Conservation (phyloP, 371 early-diverging fungal genomes). For the Rhizopus microsporus region DNA sequence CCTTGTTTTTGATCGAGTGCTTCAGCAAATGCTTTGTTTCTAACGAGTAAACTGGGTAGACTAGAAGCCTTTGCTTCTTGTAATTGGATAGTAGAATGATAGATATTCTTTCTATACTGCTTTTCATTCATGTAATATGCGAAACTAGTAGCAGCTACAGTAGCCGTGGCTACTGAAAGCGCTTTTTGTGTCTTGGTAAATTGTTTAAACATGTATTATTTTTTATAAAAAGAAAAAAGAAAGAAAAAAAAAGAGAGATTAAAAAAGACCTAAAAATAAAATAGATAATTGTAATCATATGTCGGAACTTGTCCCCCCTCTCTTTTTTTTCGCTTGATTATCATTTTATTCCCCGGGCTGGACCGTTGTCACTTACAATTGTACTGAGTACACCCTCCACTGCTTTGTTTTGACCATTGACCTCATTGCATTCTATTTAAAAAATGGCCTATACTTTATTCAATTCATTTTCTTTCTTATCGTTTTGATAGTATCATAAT, state of each 20-base stretch:
- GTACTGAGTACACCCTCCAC: too few species aligned
- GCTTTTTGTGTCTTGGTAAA: conserved; percentile 44
- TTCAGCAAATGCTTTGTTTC: conserved; percentile 44
- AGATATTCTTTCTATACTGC: conserved; percentile 11
- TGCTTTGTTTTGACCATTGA: too few species aligned
- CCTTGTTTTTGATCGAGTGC: conserved; percentile 29
- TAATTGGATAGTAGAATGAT: conserved; percentile 16
- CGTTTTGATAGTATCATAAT: too few species aligned
- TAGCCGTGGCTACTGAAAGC: conserved; percentile 28
- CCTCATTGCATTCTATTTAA: too few species aligned
- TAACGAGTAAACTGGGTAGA: conserved; percentile 20
- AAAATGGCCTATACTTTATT: too few species aligned
- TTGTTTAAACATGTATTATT: conserved; percentile 43
- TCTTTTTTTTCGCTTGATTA: too few species aligned
- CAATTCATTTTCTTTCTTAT: too few species aligned
- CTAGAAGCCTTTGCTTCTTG: conserved; percentile 19
- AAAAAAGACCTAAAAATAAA: conserved; percentile 10
- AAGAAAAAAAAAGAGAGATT: conserved; percentile 4
- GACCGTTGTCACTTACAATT: too few species aligned
- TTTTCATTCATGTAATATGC: conserved; percentile 35
- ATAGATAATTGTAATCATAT: too few species aligned
- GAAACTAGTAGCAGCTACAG: conserved; percentile 36
- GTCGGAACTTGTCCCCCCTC: too few species aligned
- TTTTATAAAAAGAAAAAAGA: conserved; percentile 3
- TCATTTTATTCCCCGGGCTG: too few species aligned